A percentile compares a stretch with the other conserved stretches of the same genome.
Evolutionary conservation across 176 grass and related monocot species (phyloP).

Genomic region (Rhynchospora pubera): DNA sequence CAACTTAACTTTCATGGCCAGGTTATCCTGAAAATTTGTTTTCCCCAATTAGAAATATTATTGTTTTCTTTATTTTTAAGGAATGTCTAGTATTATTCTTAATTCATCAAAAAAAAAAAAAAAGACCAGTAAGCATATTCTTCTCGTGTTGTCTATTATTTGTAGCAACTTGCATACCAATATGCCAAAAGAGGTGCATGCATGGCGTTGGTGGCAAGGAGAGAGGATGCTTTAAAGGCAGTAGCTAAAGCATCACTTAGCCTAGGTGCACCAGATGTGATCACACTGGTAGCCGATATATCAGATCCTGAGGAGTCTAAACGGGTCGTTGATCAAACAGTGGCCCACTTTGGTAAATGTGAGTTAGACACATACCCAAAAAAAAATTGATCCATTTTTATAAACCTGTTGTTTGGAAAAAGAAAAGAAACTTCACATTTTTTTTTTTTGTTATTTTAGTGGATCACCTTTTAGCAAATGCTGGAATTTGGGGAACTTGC

Average conservation of each 20-base stretch:
- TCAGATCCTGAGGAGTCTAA: constrained; percentile 51
- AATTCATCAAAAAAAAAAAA: no score
- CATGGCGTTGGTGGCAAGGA: constrained; percentile 67
- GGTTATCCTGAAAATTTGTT: no score
- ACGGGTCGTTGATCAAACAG: constrained; percentile 65
- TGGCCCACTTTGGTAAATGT: constrained; percentile 71
- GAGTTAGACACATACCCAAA: neutral
- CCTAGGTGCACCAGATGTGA: constrained; percentile 48
- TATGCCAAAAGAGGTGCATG: constrained; percentile 68
- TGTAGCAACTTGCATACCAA: constrained; percentile 75
- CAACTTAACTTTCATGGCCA: no score
- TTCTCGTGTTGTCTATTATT: neutral
- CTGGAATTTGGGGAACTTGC: constrained; percentile 71
- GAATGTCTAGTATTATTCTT: neutral
- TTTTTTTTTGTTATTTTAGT: constrained; percentile 31
- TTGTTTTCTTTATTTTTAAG: neutral
- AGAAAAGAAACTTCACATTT: neutral
- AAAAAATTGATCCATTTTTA: neutral
- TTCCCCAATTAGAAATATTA: no score
- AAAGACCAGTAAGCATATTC: neutral
- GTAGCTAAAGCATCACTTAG: constrained; percentile 51
- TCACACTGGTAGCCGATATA: constrained; percentile 56
- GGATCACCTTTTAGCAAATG: constrained; percentile 86
- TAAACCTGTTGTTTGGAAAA: neutral
- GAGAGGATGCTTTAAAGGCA: constrained; percentile 41